Base-by-base conservation (phyloP, 257 asterid genomes). In the Phtheirospermum japonicum region DNA sequence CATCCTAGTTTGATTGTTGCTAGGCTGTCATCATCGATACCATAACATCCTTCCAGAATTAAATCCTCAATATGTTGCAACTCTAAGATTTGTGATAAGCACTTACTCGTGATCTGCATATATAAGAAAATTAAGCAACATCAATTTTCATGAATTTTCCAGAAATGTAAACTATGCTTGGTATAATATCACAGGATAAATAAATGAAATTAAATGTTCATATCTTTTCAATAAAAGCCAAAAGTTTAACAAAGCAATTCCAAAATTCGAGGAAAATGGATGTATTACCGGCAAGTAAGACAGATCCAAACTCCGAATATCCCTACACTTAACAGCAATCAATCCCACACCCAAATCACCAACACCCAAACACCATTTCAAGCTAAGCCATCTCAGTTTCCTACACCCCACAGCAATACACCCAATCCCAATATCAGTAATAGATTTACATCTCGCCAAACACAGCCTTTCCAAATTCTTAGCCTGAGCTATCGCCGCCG, bases 311-410 rank as follows among this genome's bases (percentile, higher is more conserved):
- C 80, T 73, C 26, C 86, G 95, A 59, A 91, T 80, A 13, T 81
- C 93, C 65, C 69, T 83, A 59, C 98, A 88, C 77, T 91, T 88
- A 19, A 85, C 88, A 65, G 98, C 95, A 78, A 91, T 68, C 68
- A 91, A 80, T 53, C 83, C 92, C n/a, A 91, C 90, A 57, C 98
- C 98, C 28, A 82, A 75, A 72, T 88, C 98, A 43, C 94, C 94
- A 71, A 91, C 90, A 32, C 95, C 88, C 72, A 86, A 73, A 70
- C 96, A 91, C 95, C 96, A 86, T 68, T 81, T 91, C 83, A 91
- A 72, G 78, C 84, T 86, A 39, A 91, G 83, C 40, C 83, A 57
- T 77, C 74, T 91, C 74, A 91, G 74, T 80, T 91, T 91, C 68
- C 65, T 71, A 68, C 98, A 91, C 37, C 94, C 95, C 50, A 88